Evolutionary conservation across 2,329 filamentous ascomycete genomes (phyloP).

Genomic region (Colletotrichum phormii): DNA sequence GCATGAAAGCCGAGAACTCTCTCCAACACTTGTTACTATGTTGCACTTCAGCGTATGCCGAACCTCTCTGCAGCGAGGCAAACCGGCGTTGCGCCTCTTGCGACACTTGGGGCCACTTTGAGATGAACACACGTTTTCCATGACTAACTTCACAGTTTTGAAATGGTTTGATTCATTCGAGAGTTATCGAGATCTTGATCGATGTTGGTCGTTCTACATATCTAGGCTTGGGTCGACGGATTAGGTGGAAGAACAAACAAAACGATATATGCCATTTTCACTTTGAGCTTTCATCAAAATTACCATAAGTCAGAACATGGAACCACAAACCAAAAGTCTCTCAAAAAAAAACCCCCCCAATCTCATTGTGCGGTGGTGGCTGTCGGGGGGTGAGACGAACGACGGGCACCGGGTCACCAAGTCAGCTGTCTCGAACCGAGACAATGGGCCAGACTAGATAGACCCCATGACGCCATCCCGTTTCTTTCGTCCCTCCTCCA

Average conservation of each 20-base stretch:
- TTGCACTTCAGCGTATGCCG: neutral
- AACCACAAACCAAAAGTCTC: neutral
- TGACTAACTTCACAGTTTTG: no score
- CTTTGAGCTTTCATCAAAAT: no score
- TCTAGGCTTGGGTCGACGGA: no score
- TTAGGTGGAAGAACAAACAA: no score
- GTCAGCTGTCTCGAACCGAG: slow-evolving; percentile 20
- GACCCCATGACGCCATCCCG: slow-evolving; percentile 16
- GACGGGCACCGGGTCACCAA: slow-evolving; percentile 13
- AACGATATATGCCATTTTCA: no score
- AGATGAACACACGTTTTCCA: neutral
- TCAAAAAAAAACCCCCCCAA: no score
- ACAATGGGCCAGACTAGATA: slow-evolving; percentile 17
- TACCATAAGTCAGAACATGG: neutral
- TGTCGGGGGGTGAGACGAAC: neutral
- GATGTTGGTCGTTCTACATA: no score
- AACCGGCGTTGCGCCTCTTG: no score
- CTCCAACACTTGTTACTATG: neutral
- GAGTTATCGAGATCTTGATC: no score
- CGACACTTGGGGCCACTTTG: neutral
- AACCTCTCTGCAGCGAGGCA: neutral
- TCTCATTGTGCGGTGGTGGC: neutral
- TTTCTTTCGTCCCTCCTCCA: neutral
- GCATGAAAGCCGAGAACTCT: neutral
- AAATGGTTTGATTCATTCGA: no score